These are phyloP conservation scores for Starmerella etchellsii DNA, from an alignment of 805 yeast genomes.

Conservation along the genomic window DNA sequence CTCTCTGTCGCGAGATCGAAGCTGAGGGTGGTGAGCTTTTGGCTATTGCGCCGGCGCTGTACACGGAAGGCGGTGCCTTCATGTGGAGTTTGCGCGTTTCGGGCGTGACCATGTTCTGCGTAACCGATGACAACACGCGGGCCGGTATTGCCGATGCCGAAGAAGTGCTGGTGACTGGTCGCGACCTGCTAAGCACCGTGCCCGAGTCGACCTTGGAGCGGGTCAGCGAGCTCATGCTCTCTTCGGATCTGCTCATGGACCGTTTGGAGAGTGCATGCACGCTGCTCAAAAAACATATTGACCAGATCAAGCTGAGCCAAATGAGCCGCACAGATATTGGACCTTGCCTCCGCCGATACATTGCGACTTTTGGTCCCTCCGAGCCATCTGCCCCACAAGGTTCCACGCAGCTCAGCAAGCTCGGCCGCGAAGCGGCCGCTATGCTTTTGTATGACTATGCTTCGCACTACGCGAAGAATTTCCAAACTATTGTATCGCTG, in stretches of 20 bases:
- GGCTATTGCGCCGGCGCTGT: slow-evolving; percentile 32
- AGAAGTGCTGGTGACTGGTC: slow-evolving; percentile 3
- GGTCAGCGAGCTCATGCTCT: slow-evolving; percentile 2
- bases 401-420: slow-evolving; percentile 2
- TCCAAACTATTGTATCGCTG: slow-evolving; percentile 8
- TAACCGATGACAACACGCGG: neutral
- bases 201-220: neutral
- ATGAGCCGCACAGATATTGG: slow-evolving; percentile 5
- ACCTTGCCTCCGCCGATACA: slow-evolving; percentile 1
- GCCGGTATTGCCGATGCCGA: neutral
- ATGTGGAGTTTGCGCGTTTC: slow-evolving; percentile 15
- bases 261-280: slow-evolving; percentile 6
- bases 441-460: slow-evolving; percentile 12
- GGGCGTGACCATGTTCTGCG: slow-evolving; percentile 6
- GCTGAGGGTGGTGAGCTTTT: slow-evolving; percentile 50
- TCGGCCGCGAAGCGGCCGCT: slow-evolving; percentile 15
- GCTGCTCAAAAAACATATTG: slow-evolving; percentile 3
- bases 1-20: slow-evolving; percentile 59
- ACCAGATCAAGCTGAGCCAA: slow-evolving; percentile 7
- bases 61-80: slow-evolving; percentile 2
- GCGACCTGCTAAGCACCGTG: slow-evolving; percentile 1
- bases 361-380: slow-evolving; percentile 1
- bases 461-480: slow-evolving; percentile 3
- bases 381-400: neutral
- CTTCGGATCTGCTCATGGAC: slow-evolving; percentile 5